These are phyloP conservation scores for Cyberlindnera japonica DNA, from an alignment of 805 yeast species.

Conservation along the genomic window DNA sequence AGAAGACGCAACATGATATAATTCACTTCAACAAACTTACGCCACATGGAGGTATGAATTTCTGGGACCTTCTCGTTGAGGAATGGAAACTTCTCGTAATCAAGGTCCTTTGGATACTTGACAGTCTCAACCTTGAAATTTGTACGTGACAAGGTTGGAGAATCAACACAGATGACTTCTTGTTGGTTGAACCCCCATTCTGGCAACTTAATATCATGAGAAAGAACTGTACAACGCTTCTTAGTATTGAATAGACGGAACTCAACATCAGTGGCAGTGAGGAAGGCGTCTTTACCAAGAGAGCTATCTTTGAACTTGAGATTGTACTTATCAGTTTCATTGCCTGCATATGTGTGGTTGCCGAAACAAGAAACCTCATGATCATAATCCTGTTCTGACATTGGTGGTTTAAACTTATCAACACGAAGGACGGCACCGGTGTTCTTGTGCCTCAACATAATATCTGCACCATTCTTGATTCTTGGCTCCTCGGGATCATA, in stretches of 20 bases:
- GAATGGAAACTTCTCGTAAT: constrained; percentile 22
- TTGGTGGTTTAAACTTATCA: constrained; percentile 72
- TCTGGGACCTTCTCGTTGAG: constrained; percentile 7
- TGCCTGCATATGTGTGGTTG: constrained; percentile 56
- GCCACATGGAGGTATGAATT: constrained; percentile 8
- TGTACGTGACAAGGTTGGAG: constrained; percentile 64
- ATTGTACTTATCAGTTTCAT: constrained; percentile 66
- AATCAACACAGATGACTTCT: constrained; percentile 83
- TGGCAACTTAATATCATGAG: constrained; percentile 76
- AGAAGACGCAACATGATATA: constrained; percentile 17
- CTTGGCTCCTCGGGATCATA: constrained; percentile 31
- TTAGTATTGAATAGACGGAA: constrained; percentile 67
- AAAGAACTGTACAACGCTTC: constrained; percentile 64
- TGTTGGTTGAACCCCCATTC: constrained; percentile 80
- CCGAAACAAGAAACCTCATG: constrained; percentile 78
- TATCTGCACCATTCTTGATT: constrained; percentile 34
- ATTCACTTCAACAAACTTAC: constrained; percentile 24
- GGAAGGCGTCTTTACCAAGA: constrained; percentile 27
- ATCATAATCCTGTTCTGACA: constrained; percentile 87
- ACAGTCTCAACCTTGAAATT: constrained; percentile 74
- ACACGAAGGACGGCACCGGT: constrained; percentile 72
- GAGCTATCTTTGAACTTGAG: constrained; percentile 42
- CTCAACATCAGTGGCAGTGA: constrained; percentile 48
- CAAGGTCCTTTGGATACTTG: constrained; percentile 25
- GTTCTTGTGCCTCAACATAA: constrained; percentile 65